Evolutionary conservation across 2,329 filamentous ascomycete genomes (phyloP), one percentile per base, ranked within the genome.

Genomic region (Claviceps monticola): DNA sequence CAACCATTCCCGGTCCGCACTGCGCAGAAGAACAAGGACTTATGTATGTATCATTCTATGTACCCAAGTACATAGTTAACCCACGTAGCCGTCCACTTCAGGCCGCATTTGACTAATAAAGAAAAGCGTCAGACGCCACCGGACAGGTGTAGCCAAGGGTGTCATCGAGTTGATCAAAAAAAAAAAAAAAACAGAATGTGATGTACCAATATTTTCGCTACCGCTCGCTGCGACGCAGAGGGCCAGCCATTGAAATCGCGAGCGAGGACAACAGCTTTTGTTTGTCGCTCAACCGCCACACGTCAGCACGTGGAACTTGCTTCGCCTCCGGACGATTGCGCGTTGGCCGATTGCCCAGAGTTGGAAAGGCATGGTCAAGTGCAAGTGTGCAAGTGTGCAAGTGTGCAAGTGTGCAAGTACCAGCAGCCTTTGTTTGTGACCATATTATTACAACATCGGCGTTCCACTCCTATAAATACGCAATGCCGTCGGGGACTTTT

Each of bases 221-320:
- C 43, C 42, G 42, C 42, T 23, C 41, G 13, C 49, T 45, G 21
- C 49, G 37, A 46, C 49, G 29, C 42, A 11, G 26, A 21, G 21
- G 17, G 23, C 9, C 19, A 29, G 21, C 43, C 36, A 46, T 51
- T 46, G 34, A 21, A 43, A 38, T 26, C 19, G 43, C 49, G 42
- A 39, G 36, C 8, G 29, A 36, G n/a, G 43, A 26, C 23, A 23
- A 23, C 49, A 39, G 29, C 39, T 48, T 43, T 42, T 29, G 37
- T 39, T 38, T 44, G 47, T 50, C 36, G 42, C 42, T 48, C 51
- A 50, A 50, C 48, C 48, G 51, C 48, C 48, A 44, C 37, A 29
- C 48, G 48, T 44, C 51, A 51, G 48, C 51, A 53, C 51, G 45
- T 48, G 51, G 51, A 53, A 45, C 48, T 29, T 44, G 51, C 47